Evolutionary conservation across 306 rosid species (phyloP), one percentile per base, ranked within the genome.

Genomic region (Sindora glabra): DNA sequence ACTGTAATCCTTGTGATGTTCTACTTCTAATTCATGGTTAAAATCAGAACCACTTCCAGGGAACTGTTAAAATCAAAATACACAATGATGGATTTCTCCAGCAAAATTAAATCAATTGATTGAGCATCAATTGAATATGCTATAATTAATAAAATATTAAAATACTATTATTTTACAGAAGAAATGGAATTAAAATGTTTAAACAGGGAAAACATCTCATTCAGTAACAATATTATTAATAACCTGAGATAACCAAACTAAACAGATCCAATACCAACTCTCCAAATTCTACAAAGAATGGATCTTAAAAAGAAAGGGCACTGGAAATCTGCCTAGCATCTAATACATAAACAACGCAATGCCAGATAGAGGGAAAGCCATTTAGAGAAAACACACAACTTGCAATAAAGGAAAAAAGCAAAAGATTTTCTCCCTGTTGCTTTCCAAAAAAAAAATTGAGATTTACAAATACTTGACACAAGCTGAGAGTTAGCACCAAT

Each of bases 21-120:
- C 95, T 64, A 74, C 74, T 79, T 92, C 90, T 49, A 78, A 83
- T 55, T 77, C 81, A 34, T 78, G 74, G 30, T 83, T 84, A 74
- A 68, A 71, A 45, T 80, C 84, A 37, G 74, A 80, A 62, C 80
- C 76, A 56, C 82, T 82, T 46, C 83, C 85, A n/a, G 82, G 85
- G 68, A 92, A 84, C 99, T 92, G 95, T 39, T 68, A 61, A 71
- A 64, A 8, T 25, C 19, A 39, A 34, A 63, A 48, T 37, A 39
- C 16, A 69, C 11, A 38, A 1, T 37, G 25, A 40, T 29, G 48
- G 0, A 33, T 38, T 6, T 24, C 23, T 61, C 38, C 23, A 45
- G 42, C 45, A 57, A 23, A 38, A 50, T 15, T 37, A 33, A 24
- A 37, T 62, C 56, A 44, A 51, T n/a, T 11, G 29, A 30, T 49